phyloP scores from a whole-genome alignment of 108 stramenopile genomes.

The Pseudonitzschia multistriata region DNA sequence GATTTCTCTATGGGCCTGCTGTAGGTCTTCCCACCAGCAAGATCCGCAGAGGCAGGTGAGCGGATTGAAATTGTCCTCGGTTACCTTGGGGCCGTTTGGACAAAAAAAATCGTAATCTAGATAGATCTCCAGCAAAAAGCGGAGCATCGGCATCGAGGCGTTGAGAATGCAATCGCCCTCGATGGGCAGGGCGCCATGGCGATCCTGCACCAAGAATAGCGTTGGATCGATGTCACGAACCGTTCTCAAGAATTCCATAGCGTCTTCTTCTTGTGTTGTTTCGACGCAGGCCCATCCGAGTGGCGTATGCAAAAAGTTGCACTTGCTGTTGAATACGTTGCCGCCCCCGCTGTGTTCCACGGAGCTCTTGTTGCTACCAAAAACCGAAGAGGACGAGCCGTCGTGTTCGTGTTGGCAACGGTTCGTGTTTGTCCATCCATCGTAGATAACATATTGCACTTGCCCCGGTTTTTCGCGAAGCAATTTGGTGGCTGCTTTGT shows the following conservation, averaged over 20 bases:
- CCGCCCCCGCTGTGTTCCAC: too few relatives aligned
- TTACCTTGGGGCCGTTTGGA: neutral
- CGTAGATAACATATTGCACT: constrained; percentile 2
- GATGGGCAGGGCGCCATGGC: neutral
- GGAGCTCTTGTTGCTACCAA: too few relatives aligned
- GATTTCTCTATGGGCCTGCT: neutral
- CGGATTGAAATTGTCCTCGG: constrained; percentile 4
- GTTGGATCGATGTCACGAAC: constrained; percentile 4
- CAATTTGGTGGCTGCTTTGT: neutral
- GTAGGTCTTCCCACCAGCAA: constrained; percentile 1
- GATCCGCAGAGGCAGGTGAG: neutral
- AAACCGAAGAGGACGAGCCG: too few relatives aligned
- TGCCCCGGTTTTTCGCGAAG: neutral
- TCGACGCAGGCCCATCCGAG: neutral
- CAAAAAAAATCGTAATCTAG: neutral
- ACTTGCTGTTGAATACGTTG: too few relatives aligned
- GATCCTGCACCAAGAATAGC: neutral
- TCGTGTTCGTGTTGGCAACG: too few relatives aligned
- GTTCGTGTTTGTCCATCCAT: neutral
- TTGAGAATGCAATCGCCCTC: neutral
- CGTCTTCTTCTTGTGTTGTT: neutral
- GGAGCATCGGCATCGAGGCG: neutral
- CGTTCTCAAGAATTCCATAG: neutral
- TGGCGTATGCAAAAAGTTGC: neutral
- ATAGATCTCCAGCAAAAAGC: constrained; percentile 1